Percentiles rank a stretch among this genome's conserved stretches.
These are phyloP conservation scores for Fusarium goolgardi DNA, from an alignment of 2,329 filamentous ascomycete species.

Conservation along the genomic window DNA sequence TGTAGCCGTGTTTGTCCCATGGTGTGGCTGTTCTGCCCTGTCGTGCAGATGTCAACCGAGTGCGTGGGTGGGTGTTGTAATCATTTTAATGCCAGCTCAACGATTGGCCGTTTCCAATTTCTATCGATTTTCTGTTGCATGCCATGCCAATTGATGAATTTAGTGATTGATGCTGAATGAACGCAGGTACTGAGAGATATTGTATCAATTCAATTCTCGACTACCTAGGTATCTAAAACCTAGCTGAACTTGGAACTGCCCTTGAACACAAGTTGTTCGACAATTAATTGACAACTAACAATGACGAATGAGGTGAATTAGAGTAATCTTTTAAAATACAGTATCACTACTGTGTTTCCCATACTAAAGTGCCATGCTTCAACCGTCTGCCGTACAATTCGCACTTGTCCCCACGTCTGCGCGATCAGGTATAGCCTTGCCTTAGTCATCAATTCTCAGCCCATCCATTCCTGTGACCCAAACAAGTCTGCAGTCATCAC, in stretches of 20 bases:
- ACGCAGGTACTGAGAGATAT: neutral
- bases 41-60: conserved; percentile 33
- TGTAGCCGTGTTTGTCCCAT: conserved; percentile 22
- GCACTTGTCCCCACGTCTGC: conserved; percentile 43
- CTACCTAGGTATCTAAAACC: too few relatives aligned
- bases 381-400: conserved; percentile 40
- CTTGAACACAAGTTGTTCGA: neutral
- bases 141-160: neutral
- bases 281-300: neutral
- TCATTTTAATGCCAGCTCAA: conserved; percentile 30
- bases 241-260: neutral
- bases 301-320: conserved; percentile 42
- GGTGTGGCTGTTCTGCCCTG: conserved; percentile 32
- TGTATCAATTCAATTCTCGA: neutral
- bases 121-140: conserved; percentile 17
- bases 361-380: neutral
- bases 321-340: conserved; percentile 42
- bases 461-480: conserved; percentile 45
- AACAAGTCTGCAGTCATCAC: conserved; percentile 50
- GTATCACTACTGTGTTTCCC: conserved; percentile 40
- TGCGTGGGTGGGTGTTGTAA: conserved; percentile 16
- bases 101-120: conserved; percentile 25
- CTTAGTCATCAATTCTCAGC: conserved; percentile 52
- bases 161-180: neutral
- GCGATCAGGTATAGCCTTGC: conserved; percentile 43